A percentile compares a stretch with the other conserved stretches of the same genome.
These are phyloP conservation scores for Amauroascus verrucosus DNA, from an alignment of 2,329 filamentous ascomycete genomes.

Conservation along the genomic window DNA sequence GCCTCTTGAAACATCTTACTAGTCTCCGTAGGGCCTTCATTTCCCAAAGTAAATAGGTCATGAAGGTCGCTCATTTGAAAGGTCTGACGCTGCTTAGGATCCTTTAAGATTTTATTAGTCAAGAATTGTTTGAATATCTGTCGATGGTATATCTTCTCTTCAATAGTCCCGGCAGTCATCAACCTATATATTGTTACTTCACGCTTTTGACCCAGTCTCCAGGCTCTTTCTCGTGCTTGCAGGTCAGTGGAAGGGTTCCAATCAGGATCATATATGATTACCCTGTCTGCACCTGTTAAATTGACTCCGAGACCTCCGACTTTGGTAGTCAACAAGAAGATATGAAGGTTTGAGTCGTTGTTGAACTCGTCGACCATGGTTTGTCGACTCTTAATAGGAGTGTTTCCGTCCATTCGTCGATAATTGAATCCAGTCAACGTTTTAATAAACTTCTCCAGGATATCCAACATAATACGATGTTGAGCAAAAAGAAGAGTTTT, in stretches of 20 bases:
- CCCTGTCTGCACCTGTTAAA: conserved; percentile 83
- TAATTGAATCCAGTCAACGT: conserved; percentile 61
- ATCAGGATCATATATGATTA: conserved; percentile 97
- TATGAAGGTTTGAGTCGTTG: conserved; percentile 61
- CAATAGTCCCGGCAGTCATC: conserved; percentile 97
- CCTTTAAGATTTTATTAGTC: conserved; percentile 88
- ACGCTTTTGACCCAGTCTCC: conserved; percentile 87
- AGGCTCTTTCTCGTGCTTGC: conserved; percentile 88
- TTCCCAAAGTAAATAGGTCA: conserved; percentile 75
- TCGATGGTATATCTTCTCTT: conserved; percentile 97
- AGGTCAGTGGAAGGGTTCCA: conserved; percentile 98
- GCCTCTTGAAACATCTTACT: conserved; percentile 80
- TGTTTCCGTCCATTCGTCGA: conserved; percentile 86
- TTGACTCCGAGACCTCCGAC: conserved; percentile 92
- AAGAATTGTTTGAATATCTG: conserved; percentile 98
- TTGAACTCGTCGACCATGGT: conserved; percentile 89
- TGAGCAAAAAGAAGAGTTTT: conserved; percentile 92
- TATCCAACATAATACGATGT: conserved; percentile 89
- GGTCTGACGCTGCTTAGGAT: conserved; percentile 83
- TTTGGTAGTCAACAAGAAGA: conserved; percentile 91
- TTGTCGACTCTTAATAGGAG: conserved; percentile 79
- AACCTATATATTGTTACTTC: conserved; percentile 93
- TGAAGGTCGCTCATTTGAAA: conserved; percentile 86
- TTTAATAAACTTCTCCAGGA: conserved; percentile 71
- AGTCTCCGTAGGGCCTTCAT: conserved; percentile 66